Conservation (phyloP, 257 asterid genomes). For the Orobanche coerulescens region DNA sequence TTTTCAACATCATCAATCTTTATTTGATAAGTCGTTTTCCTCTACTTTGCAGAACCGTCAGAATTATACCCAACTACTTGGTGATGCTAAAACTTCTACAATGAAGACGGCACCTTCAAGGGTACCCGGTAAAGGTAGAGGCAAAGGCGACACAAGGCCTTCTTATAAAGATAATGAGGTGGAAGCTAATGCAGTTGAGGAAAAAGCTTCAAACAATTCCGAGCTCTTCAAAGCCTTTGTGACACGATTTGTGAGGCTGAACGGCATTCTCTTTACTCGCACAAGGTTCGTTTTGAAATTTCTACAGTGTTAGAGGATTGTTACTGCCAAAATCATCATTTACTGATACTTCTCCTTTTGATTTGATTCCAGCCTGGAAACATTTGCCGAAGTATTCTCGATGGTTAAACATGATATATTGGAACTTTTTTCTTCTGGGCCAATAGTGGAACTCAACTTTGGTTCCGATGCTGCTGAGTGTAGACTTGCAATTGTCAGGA, state of each 20-base stretch:
- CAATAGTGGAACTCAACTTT: conserved; percentile 52
- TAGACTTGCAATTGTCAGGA: conserved; percentile 59
- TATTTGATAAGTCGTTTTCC: conserved; percentile 1
- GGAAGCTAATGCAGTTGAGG: conserved; percentile 38
- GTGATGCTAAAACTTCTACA: conserved; percentile 47
- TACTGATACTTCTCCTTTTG: conserved; percentile 18
- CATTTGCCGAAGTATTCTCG: conserved; percentile 65
- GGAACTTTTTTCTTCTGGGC: conserved; percentile 74
- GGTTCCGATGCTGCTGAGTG: conserved; percentile 68
- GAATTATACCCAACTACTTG: conserved; percentile 43
- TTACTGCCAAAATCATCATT: not conserved
- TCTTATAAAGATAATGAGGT: conserved; percentile 35
- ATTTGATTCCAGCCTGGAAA: conserved; percentile 67
- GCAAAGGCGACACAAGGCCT: conserved; percentile 52
- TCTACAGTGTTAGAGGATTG: not conserved
- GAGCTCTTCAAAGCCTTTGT: conserved; percentile 50
- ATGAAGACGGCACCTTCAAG: conserved; percentile 35
- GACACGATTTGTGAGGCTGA: conserved; percentile 68
- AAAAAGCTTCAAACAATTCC: conserved; percentile 32
- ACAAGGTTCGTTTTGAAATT: conserved; percentile 56
- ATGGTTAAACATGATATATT: conserved; percentile 54
- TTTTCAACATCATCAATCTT: not conserved
- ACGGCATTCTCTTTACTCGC: conserved; percentile 85
- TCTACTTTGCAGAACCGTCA: conserved; percentile 68
- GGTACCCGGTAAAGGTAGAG: conserved; percentile 48